These are phyloP conservation scores for Bromus sterilis DNA, from an alignment of 176 grass and related monocot genomes.

Conservation along the genomic window DNA sequence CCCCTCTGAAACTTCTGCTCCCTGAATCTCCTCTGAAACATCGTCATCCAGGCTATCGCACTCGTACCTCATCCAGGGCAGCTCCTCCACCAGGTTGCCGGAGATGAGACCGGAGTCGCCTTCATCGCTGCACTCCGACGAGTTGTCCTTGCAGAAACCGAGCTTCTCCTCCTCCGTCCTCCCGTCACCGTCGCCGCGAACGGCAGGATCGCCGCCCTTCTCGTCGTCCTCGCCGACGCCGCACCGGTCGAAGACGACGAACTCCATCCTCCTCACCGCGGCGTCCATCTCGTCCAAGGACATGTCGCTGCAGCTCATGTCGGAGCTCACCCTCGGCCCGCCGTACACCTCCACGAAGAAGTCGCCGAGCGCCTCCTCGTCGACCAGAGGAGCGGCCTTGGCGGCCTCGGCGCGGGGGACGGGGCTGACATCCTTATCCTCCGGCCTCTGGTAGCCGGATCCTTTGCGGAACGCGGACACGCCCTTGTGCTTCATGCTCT, in stretches of 20 bases:
- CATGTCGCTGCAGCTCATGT: conserved; percentile 66
- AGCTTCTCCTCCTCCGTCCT: conserved; percentile 22
- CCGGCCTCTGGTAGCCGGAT: conserved; percentile 2
- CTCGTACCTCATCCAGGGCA: conserved; percentile 38
- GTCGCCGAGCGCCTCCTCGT: conserved; percentile 61
- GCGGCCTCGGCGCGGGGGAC: neutral
- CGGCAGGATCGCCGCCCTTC: conserved; percentile 7
- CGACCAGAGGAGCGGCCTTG: conserved; percentile 48
- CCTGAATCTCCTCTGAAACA: conserved; percentile 18
- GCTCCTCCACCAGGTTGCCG: conserved; percentile 24
- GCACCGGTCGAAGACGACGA: conserved; percentile 56
- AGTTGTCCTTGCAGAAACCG: conserved; percentile 40
- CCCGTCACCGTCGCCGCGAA: neutral
- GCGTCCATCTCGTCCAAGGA: conserved; percentile 74
- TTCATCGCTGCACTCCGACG: conserved; percentile 34
- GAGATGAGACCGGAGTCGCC: neutral
- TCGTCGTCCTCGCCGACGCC: neutral
- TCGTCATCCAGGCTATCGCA: conserved; percentile 36
- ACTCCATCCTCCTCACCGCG: conserved; percentile 57
- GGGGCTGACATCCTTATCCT: neutral
- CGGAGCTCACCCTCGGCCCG: conserved; percentile 46
- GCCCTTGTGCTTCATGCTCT: conserved; percentile 86
- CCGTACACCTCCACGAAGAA: conserved; percentile 84
- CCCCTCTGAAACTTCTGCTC: neutral
- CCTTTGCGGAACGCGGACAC: conserved; percentile 52